Evolutionary conservation across 2,329 filamentous ascomycete genomes (phyloP).

Genomic region (Juglanconis sp.): DNA sequence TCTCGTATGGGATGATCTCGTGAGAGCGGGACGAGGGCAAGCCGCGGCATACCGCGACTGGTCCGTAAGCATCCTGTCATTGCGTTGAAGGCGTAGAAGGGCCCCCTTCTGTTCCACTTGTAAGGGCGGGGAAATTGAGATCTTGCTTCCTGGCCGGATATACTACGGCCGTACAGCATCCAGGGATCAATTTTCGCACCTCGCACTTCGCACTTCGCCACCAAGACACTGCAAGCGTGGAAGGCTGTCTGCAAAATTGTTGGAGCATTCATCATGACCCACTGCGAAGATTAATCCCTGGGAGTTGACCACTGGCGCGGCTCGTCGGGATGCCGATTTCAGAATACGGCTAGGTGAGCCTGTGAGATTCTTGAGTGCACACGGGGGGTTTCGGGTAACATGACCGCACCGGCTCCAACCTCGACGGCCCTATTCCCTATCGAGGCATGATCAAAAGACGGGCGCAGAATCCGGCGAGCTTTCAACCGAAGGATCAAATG

Average conservation of each 20-base stretch:
- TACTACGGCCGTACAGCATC: neutral
- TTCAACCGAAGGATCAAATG: slow-evolving; percentile 10
- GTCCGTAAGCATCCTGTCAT: too few relatives aligned
- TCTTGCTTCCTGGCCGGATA: neutral
- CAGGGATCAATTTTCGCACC: too few relatives aligned
- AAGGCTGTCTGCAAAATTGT: too few relatives aligned
- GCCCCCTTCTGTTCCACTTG: neutral
- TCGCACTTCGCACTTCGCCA: too few relatives aligned
- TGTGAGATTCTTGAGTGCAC: neutral
- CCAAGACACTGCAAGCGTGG: too few relatives aligned
- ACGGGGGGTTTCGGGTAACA: neutral
- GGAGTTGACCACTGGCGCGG: neutral
- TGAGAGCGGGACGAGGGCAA: slow-evolving; percentile 1
- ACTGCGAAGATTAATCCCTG: too few relatives aligned
- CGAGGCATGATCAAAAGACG: neutral
- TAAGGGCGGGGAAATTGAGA: neutral
- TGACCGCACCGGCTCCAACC: neutral
- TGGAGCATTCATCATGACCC: too few relatives aligned
- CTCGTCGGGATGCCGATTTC: neutral
- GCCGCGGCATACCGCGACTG: neutral
- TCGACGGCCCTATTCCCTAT: neutral
- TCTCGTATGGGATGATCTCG: neutral
- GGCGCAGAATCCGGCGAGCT: slow-evolving; percentile 7
- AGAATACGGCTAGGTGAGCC: neutral
- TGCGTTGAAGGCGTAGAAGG: too few relatives aligned